These are phyloP conservation scores for Aspergillaceae sp. DNA, from an alignment of 2,329 filamentous ascomycete genomes.

Conservation along the genomic window DNA sequence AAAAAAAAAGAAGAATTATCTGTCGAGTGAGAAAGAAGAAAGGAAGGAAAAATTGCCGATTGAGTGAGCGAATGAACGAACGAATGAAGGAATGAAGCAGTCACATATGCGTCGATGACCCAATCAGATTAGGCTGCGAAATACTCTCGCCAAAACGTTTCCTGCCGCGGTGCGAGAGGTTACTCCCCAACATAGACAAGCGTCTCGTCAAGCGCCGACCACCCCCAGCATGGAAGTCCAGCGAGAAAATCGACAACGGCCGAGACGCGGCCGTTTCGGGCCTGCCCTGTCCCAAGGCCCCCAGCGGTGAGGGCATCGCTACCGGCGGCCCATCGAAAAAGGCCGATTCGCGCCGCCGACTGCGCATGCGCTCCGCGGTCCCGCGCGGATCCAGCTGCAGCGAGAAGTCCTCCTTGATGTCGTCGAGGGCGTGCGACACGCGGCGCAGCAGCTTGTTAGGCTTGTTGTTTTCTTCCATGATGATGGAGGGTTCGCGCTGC, in stretches of 20 bases:
- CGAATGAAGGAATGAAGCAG: no score
- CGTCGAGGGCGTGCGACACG: slow-evolving; percentile 28
- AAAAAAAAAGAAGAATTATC: not conserved
- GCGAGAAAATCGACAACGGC: slow-evolving; percentile 20
- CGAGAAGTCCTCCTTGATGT: slow-evolving; percentile 27
- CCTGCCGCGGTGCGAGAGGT: slow-evolving; percentile 3
- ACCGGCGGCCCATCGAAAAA: not conserved
- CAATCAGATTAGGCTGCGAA: slow-evolving; percentile 27
- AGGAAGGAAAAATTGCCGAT: not conserved
- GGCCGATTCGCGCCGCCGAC: slow-evolving; percentile 19
- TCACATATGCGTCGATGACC: slow-evolving; percentile 21
- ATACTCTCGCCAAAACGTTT: slow-evolving; percentile 17
- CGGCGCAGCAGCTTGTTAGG: slow-evolving; percentile 19
- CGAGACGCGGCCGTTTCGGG: slow-evolving; percentile 1
- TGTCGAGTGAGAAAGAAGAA: not conserved
- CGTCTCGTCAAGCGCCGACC: slow-evolving; percentile 18
- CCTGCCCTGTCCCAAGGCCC: not conserved
- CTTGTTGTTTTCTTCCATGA: slow-evolving; percentile 7
- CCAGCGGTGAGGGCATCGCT: no score
- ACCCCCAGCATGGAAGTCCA: slow-evolving; percentile 10
- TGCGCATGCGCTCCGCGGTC: slow-evolving; percentile 15
- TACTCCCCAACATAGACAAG: slow-evolving; percentile 15
- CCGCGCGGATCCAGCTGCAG: slow-evolving; percentile 15
- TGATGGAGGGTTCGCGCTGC: slow-evolving; percentile 25
- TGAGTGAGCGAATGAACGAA: not conserved